phyloP scores from a whole-genome alignment of 345 rosid genomes.

The Orychophragmus violaceus region DNA sequence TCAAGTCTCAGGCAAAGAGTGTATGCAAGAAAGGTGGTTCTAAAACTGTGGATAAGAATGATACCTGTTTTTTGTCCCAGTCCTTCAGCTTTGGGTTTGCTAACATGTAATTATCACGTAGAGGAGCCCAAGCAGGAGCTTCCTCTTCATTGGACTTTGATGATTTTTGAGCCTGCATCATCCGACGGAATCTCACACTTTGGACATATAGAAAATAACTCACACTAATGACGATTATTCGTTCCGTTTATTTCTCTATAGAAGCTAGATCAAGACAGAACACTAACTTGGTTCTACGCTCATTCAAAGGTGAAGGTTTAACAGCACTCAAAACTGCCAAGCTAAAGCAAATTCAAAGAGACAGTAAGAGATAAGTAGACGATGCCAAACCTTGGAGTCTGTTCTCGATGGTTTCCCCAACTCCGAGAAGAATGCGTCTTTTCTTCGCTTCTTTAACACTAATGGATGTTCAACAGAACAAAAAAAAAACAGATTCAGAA shows the following conservation, averaged over 20 bases:
- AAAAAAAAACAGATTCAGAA: not conserved
- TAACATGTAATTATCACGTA: slow-evolving; percentile 86
- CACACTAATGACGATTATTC: not conserved
- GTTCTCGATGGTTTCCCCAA: slow-evolving; percentile 49
- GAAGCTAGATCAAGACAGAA: not conserved
- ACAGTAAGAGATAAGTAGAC: not conserved
- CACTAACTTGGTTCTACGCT: not conserved
- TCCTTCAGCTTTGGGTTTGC: slow-evolving; percentile 75
- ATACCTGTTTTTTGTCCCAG: slow-evolving; percentile 89
- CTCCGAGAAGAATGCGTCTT: slow-evolving; percentile 86
- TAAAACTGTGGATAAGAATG: not conserved
- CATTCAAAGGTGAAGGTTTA: not conserved
- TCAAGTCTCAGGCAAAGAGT: not conserved
- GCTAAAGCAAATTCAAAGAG: not conserved
- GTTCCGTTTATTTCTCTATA: not conserved
- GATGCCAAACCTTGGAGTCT: slow-evolving; percentile 43
- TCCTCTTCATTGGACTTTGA: slow-evolving; percentile 31
- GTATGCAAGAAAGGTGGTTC: not conserved
- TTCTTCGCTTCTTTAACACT: slow-evolving; percentile 77
- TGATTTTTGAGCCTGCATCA: slow-evolving; percentile 18
- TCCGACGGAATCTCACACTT: not conserved
- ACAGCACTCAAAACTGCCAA: not conserved
- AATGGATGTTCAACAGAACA: slow-evolving; percentile 14
- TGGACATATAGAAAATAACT: not conserved
- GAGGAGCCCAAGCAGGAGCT: slow-evolving; percentile 93